phyloP scores from a whole-genome alignment of 352 stramenopile genomes.

The Globisporangium heterothallicum region DNA sequence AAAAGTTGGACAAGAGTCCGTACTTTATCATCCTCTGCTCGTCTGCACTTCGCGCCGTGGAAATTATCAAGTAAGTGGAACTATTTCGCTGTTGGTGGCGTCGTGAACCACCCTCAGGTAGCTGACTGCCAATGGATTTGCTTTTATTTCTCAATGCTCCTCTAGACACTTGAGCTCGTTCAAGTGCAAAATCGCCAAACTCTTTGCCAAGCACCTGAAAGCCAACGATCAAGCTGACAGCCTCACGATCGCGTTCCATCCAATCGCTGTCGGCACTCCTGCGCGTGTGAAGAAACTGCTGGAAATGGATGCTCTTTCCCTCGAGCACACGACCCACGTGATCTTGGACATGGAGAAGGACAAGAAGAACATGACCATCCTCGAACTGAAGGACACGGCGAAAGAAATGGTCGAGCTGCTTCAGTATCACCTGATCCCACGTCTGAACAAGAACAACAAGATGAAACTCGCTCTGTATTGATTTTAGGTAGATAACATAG shows the following conservation, averaged over 20 bases:
- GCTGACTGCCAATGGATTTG: conserved; percentile 13
- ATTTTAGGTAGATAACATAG: conserved; percentile 10
- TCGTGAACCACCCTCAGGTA: conserved; percentile 39
- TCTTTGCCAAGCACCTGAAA: conserved; percentile 95
- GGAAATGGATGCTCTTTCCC: conserved; percentile 66
- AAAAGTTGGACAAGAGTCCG: conserved; percentile 84
- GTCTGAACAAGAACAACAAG: conserved; percentile 49
- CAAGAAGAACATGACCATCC: conserved; percentile 80
- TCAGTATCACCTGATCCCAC: conserved; percentile 68
- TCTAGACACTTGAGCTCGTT: conserved; percentile 66
- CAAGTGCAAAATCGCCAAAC: conserved; percentile 91
- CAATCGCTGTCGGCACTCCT: conserved; percentile 77
- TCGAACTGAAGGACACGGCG: conserved; percentile 82
- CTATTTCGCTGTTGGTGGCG: conserved; percentile 23
- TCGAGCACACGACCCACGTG: conserved; percentile 75
- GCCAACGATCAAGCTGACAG: conserved; percentile 85
- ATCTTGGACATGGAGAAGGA: conserved; percentile 85
- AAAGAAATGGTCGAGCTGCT: conserved; percentile 77
- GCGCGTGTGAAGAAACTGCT: conserved; percentile 75
- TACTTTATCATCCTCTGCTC: conserved; percentile 90
- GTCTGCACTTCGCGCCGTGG: conserved; percentile 88
- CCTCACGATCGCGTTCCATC: conserved; percentile 62
- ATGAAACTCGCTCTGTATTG: conserved; percentile 81
- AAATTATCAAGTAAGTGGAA: conserved; percentile 88
- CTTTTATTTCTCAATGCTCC: neutral